Conservation (phyloP, 2,329 filamentous ascomycete species). For the Aureobasidium namibiae region DNA sequence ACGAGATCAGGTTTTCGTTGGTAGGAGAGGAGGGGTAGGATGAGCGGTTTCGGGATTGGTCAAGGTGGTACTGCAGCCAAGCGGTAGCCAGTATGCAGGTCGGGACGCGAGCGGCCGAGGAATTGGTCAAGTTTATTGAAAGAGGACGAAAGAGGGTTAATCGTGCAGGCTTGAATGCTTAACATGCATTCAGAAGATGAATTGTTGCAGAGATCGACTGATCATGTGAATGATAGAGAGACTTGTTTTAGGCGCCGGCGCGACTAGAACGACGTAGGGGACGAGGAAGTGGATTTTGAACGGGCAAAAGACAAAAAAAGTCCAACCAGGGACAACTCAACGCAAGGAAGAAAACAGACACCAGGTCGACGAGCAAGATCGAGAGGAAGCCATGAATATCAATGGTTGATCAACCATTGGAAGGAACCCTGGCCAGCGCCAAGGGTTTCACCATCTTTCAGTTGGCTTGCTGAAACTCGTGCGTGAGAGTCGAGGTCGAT, state of each 20-base stretch:
- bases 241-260: not conserved
- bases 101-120: not conserved
- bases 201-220: not conserved
- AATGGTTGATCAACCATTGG: not conserved
- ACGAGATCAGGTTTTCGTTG: not conserved
- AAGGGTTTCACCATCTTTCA: not conserved
- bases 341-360: not conserved
- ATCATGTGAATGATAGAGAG: not conserved
- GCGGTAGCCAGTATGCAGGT: conserved; percentile 6
- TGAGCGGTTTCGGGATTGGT: not conserved
- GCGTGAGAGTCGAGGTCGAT: not conserved
- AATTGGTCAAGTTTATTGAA: not conserved
- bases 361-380: not conserved
- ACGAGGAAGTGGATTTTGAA: not conserved
- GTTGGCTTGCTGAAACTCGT: not conserved
- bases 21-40: not conserved
- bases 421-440: not conserved
- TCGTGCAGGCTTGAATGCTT: not conserved
- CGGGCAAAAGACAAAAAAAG: not conserved
- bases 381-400: not conserved
- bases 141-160: not conserved
- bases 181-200: not conserved
- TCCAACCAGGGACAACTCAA: not conserved
- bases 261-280: not conserved
- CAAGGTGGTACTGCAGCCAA: conserved; percentile 10